Percentiles rank a stretch among this genome's conserved stretches.
Evolutionary conservation across 179 eudicot genomes (phyloP).

Genomic region (Corrigiola litoralis): DNA sequence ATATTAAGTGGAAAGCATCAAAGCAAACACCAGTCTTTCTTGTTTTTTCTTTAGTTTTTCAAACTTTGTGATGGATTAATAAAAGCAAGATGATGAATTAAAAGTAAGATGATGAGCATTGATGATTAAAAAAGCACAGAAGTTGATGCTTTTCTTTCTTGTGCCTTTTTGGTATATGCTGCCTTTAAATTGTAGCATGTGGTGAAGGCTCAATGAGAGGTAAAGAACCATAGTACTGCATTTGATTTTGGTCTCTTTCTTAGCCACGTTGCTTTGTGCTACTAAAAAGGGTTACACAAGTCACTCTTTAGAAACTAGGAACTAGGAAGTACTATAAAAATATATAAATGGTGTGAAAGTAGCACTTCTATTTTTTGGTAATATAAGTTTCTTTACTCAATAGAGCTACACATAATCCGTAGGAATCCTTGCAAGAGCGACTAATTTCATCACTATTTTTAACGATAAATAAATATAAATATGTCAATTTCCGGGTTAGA

Average conservation of each 20-base stretch:
- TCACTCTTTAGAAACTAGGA: background rate
- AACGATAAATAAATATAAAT: too few species aligned
- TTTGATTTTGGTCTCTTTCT: constrained; percentile 11
- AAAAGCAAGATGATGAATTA: background rate
- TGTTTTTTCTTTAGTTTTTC: background rate
- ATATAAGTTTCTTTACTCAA: too few species aligned
- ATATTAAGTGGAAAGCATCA: constrained; percentile 19
- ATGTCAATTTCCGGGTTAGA: too few species aligned
- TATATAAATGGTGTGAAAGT: too few species aligned
- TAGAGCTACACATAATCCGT: too few species aligned
- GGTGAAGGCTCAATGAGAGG: constrained; percentile 10
- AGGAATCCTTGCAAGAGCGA: too few species aligned
- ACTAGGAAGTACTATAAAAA: background rate
- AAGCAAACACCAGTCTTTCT: constrained; percentile 9
- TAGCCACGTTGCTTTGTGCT: constrained; percentile 28
- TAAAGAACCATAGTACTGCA: constrained; percentile 13
- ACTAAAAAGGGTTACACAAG: constrained; percentile 4
- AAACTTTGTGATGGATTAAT: constrained; percentile 2
- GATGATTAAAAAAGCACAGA: background rate
- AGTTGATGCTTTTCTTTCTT: constrained; percentile 20
- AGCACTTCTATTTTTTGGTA: too few species aligned
- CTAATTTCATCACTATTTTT: too few species aligned
- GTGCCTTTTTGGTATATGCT: constrained; percentile 13
- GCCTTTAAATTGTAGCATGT: background rate
- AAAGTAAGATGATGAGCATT: background rate